Conservation (phyloP, 1,139 yeast species). For the Magnusiomyces paraingens region DNA sequence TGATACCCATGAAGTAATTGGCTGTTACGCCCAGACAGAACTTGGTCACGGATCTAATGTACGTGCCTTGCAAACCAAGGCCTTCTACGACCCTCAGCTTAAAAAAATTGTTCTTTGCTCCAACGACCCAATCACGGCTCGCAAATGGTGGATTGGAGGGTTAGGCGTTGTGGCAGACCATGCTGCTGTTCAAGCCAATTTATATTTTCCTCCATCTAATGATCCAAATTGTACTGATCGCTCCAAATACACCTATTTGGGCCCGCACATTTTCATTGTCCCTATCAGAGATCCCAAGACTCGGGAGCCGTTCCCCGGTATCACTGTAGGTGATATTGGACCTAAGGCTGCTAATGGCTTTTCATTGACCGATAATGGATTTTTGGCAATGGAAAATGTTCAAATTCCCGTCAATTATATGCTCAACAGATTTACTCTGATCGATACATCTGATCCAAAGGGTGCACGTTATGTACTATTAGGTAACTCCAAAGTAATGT, state of each 20-base stretch:
- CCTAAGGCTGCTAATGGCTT: conserved; percentile 58
- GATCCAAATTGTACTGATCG: neutral
- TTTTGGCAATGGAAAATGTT: conserved; percentile 70
- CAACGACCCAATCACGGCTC: conserved; percentile 31
- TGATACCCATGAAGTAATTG: conserved; percentile 25
- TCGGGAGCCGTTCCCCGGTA: conserved; percentile 61
- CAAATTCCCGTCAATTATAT: conserved; percentile 64
- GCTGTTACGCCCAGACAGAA: conserved; percentile 82
- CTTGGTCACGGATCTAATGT: conserved; percentile 78
- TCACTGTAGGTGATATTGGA: conserved; percentile 73
- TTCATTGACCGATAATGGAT: conserved; percentile 54
- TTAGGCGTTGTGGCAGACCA: conserved; percentile 79
- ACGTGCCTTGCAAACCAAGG: conserved; percentile 70
- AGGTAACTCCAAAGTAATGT: conserved; percentile 58
- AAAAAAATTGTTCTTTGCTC: conserved; percentile 40
- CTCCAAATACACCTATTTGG: conserved; percentile 43
- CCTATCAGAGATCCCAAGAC: conserved; percentile 59
- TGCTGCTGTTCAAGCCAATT: conserved; percentile 61
- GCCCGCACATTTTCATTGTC: conserved; percentile 73
- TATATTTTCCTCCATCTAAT: conserved; percentile 42
- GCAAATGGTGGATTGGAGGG: conserved; percentile 88
- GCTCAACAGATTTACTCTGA: conserved; percentile 58
- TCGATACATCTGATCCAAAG: conserved; percentile 43
- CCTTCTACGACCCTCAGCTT: conserved; percentile 52
- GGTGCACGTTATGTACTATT: conserved; percentile 55